Conservation (phyloP, 2,329 filamentous ascomycete species). For the Fusarium nisikadoi region DNA sequence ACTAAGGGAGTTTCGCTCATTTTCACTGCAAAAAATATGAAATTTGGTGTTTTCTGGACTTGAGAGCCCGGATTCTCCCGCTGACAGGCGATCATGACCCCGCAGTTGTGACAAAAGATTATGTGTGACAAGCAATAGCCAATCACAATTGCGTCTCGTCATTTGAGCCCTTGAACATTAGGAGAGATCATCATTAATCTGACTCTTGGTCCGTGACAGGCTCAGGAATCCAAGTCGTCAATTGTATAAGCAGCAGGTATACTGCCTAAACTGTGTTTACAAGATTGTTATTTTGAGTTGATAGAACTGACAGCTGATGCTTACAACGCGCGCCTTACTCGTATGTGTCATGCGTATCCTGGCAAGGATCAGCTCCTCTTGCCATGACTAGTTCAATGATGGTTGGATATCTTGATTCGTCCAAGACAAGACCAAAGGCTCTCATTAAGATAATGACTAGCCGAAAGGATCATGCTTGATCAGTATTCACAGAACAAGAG, state of each 20-base stretch:
- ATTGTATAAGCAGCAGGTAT: too few relatives aligned
- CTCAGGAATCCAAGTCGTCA: accelerated
- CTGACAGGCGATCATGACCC: not conserved
- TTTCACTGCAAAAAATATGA: not conserved
- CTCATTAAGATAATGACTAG: not conserved
- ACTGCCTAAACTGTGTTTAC: too few relatives aligned
- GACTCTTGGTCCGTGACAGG: not conserved
- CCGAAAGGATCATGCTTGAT: not conserved
- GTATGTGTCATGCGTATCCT: too few relatives aligned
- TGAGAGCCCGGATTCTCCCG: accelerated
- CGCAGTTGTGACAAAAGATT: not conserved
- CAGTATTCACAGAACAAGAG: not conserved
- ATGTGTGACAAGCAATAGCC: not conserved
- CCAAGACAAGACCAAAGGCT: not conserved
- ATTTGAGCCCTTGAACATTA: not conserved
- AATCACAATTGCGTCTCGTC: not conserved
- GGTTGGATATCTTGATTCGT: not conserved
- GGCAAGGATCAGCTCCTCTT: not conserved
- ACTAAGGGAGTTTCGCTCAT: accelerated
- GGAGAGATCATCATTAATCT: too few relatives aligned
- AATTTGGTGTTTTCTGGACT: too few relatives aligned
- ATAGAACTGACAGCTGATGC: too few relatives aligned
- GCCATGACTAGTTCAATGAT: too few relatives aligned
- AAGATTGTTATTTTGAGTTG: too few relatives aligned
- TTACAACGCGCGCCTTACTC: too few relatives aligned